Percentiles rank a stretch among this genome's conserved stretches.
These are phyloP conservation scores for Vaccinium vitisidaea DNA, from an alignment of 148 eudicot genomes.

Conservation along the genomic window DNA sequence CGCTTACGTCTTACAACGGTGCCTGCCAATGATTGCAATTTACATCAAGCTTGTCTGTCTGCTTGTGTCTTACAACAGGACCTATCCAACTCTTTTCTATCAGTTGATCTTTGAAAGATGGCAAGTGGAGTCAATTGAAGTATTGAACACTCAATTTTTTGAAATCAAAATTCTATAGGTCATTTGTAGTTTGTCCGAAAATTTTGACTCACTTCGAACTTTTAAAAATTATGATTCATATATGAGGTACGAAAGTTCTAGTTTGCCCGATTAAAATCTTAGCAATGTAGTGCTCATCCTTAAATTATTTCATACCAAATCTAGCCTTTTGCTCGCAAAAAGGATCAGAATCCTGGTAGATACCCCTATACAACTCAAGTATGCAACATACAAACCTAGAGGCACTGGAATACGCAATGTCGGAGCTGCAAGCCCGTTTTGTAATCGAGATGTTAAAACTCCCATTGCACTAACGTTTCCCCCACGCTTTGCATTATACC, in stretches of 20 bases:
- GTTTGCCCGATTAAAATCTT: background rate
- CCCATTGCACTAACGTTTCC: conserved; percentile 95
- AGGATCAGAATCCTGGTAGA: background rate
- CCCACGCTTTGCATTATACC: conserved; percentile 84
- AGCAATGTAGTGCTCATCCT: background rate
- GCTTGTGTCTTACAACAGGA: background rate
- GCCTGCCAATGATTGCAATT: conserved; percentile 43
- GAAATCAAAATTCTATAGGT: background rate
- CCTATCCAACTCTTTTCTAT: background rate
- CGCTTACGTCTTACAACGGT: conserved; percentile 88
- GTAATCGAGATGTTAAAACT: conserved; percentile 52
- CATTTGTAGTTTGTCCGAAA: background rate
- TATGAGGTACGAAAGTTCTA: background rate
- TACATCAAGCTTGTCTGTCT: background rate
- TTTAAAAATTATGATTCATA: background rate
- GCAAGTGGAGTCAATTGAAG: background rate
- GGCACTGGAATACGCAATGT: conserved; percentile 88
- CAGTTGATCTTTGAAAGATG: background rate
- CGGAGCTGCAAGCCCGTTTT: conserved; percentile 70
- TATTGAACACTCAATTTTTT: background rate
- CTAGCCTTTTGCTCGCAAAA: background rate
- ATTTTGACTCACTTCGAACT: background rate
- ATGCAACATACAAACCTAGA: conserved; percentile 53
- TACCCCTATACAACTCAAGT: background rate
- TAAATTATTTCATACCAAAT: background rate